These are phyloP conservation scores for Salvia hispanica DNA, from an alignment of 257 asterid species.

Conservation along the genomic window DNA sequence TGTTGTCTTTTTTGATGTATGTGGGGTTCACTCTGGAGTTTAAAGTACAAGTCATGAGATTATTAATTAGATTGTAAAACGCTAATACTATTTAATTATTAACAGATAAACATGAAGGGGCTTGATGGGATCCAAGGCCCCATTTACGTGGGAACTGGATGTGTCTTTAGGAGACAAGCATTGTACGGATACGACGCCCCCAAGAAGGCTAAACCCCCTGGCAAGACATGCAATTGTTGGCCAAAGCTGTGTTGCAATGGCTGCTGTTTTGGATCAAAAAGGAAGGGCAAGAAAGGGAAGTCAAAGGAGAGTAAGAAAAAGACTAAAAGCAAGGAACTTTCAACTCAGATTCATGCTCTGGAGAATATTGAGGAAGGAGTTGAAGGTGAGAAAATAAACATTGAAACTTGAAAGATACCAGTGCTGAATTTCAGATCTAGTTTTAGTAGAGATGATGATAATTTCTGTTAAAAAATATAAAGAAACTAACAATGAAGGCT, in stretches of 20 bases:
- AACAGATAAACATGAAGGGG: conserved; percentile 73
- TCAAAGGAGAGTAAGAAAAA: conserved; percentile 45
- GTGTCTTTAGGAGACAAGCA: conserved; percentile 68
- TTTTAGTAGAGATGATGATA: background rate
- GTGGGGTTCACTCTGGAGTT: conserved; percentile 6
- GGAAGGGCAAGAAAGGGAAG: conserved; percentile 45
- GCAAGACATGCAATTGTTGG: conserved; percentile 62
- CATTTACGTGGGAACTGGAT: conserved; percentile 70
- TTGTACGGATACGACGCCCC: conserved; percentile 72
- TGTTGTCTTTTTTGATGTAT: conserved; percentile 64
- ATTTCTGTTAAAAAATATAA: too few species aligned
- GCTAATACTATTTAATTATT: conserved; percentile 20
- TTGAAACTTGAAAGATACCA: background rate
- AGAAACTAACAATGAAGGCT: too few species aligned
- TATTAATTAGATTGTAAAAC: conserved; percentile 3
- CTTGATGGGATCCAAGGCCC: conserved; percentile 82
- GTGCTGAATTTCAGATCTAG: conserved; percentile 3
- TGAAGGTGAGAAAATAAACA: conserved; percentile 47
- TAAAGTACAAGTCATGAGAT: background rate
- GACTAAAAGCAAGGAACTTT: conserved; percentile 45
- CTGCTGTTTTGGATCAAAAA: conserved; percentile 46
- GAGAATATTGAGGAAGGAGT: conserved; percentile 68
- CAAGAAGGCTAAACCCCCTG: conserved; percentile 50
- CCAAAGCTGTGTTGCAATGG: conserved; percentile 48
- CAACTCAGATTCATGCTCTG: conserved; percentile 54